These are phyloP conservation scores for Diaporthe vaccinii DNA, from an alignment of 2,329 filamentous ascomycete genomes.

Conservation along the genomic window DNA sequence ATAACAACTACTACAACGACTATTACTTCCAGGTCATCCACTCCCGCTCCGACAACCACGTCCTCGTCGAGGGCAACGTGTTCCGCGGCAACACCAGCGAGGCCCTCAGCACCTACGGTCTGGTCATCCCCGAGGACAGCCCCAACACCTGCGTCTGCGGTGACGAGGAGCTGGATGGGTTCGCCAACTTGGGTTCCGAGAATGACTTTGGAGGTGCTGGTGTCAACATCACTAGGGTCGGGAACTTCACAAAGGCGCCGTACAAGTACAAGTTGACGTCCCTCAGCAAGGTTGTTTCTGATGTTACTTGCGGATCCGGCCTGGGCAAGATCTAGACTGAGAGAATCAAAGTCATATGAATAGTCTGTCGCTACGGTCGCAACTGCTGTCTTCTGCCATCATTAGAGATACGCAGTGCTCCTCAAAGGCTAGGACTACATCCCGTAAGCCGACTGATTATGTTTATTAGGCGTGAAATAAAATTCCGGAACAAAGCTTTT, in stretches of 20 bases:
- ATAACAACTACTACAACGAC: slow-evolving; percentile 16
- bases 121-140: slow-evolving; percentile 19
- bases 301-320: slow-evolving; percentile 1
- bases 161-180: slow-evolving; percentile 17
- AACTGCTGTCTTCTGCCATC: too few relatives aligned
- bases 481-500: neutral
- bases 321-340: neutral
- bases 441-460: neutral
- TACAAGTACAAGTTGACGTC: slow-evolving; percentile 1
- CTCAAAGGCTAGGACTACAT: neutral
- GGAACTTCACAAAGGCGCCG: neutral
- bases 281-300: neutral
- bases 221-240: slow-evolving; percentile 5
- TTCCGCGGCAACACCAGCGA: slow-evolving; percentile 20
- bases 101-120: slow-evolving; percentile 9
- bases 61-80: slow-evolving; percentile 19
- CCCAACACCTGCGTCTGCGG: slow-evolving; percentile 26
- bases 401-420: too few relatives aligned
- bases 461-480: neutral
- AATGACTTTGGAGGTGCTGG: slow-evolving; percentile 9
- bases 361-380: neutral
- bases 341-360: neutral
- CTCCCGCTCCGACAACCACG: slow-evolving; percentile 15
- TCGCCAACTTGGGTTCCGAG: slow-evolving; percentile 8
- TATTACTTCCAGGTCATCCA: slow-evolving; percentile 17